Percentiles rank a stretch among this genome's conserved stretches.
Conservation (phyloP, 257 asterid species). For the Nicotiana benthamiana region DNA sequence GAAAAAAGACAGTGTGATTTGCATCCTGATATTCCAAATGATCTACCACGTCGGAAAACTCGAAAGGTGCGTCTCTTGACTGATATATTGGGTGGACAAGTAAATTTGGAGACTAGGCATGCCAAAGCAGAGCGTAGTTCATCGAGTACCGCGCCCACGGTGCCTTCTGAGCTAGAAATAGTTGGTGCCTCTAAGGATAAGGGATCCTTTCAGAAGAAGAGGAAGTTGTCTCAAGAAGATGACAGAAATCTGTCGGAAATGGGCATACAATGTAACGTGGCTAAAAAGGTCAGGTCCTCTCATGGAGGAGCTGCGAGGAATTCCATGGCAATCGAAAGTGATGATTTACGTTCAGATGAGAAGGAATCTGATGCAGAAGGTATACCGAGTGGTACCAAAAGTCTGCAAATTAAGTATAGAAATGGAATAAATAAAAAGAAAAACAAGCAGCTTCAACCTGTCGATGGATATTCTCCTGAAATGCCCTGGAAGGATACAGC, state of each 20-base stretch:
- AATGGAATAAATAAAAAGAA: slow-evolving; percentile 21
- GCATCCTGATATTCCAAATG: slow-evolving; percentile 4
- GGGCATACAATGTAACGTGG: slow-evolving; percentile 11
- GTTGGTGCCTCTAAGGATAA: slow-evolving; percentile 3
- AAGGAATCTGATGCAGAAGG: slow-evolving; percentile 24
- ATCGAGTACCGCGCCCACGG: slow-evolving; percentile 7
- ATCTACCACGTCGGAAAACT: slow-evolving; percentile 25
- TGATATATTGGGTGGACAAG: slow-evolving; percentile 54
- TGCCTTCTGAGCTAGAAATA: slow-evolving; percentile 28
- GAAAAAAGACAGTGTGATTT: background rate
- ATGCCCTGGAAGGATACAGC: slow-evolving; percentile 17
- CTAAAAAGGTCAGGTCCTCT: slow-evolving; percentile 31
- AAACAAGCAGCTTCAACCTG: slow-evolving; percentile 21
- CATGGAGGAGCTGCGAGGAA: background rate
- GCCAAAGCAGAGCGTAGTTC: slow-evolving; percentile 12
- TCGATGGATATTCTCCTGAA: slow-evolving; percentile 17
- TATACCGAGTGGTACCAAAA: slow-evolving; percentile 12
- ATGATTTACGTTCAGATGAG: slow-evolving; percentile 30
- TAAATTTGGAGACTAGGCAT: slow-evolving; percentile 13
- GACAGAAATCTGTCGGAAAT: slow-evolving; percentile 20
- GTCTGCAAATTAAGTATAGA: slow-evolving; percentile 22
- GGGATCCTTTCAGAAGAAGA: slow-evolving; percentile 34
- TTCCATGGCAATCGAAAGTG: slow-evolving; percentile 7
- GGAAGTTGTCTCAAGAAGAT: slow-evolving; percentile 32
- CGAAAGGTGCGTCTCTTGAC: slow-evolving; percentile 62